Evolutionary conservation across 2,329 filamentous ascomycete genomes (phyloP).

Genomic region (Calonectria honghensis): DNA sequence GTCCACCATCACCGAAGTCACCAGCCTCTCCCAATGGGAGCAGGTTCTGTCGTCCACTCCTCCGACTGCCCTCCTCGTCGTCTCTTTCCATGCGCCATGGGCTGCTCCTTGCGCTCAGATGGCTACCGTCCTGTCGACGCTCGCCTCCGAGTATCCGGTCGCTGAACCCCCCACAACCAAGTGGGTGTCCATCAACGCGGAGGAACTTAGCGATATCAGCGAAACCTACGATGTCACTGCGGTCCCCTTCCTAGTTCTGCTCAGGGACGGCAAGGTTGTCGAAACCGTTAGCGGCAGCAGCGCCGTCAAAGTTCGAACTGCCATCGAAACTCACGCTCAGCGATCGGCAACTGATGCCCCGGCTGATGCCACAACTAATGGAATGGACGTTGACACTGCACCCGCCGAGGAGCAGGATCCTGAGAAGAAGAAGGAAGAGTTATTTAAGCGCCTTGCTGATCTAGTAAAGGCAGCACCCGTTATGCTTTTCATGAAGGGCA

Average conservation of each 20-base stretch:
- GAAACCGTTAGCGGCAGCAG: conserved; percentile 94
- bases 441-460: conserved; percentile 86
- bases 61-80: conserved; percentile 82
- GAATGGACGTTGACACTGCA: conserved; percentile 61
- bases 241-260: conserved; percentile 92
- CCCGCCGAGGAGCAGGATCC: conserved; percentile 70
- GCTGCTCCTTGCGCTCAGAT: conserved; percentile 97
- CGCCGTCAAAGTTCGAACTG: conserved; percentile 87
- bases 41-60: conserved; percentile 80
- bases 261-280: conserved; percentile 83
- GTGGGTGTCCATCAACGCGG: conserved; percentile 95
- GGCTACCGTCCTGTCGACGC: conserved; percentile 87
- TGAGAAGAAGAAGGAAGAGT: conserved; percentile 84
- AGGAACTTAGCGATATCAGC: conserved; percentile 93
- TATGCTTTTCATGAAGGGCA: conserved; percentile 99
- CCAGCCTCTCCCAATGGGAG: conserved; percentile 83
- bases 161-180: conserved; percentile 79
- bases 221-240: conserved; percentile 96
- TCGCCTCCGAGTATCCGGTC: conserved; percentile 89
- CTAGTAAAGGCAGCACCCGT: conserved; percentile 96
- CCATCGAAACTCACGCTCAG: conserved; percentile 88
- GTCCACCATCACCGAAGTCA: conserved; percentile 87
- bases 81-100: conserved; percentile 98
- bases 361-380: conserved; percentile 60
- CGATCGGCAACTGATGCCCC: conserved; percentile 60